phyloP scores from a whole-genome alignment of 345 rosid species.

The Durio zibethinus region DNA sequence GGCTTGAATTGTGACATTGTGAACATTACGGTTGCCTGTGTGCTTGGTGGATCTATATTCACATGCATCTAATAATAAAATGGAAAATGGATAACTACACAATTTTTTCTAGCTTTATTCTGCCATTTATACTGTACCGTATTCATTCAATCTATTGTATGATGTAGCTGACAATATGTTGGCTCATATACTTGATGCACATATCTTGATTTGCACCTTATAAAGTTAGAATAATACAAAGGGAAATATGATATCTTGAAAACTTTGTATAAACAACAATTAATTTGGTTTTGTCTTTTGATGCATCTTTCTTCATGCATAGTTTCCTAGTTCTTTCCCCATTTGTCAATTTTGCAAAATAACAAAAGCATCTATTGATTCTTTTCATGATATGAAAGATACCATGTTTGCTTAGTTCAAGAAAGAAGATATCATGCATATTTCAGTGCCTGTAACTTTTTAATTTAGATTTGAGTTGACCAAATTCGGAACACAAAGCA shows the following conservation, averaged over 20 bases:
- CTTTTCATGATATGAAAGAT: neutral
- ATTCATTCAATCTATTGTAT: neutral
- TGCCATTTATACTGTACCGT: neutral
- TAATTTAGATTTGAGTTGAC: neutral
- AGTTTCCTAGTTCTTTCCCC: neutral
- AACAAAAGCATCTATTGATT: neutral
- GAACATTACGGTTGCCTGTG: neutral
- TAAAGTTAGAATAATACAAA: neutral
- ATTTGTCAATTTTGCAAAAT: neutral
- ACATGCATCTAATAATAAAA: neutral
- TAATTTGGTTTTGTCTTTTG: neutral
- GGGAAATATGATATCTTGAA: neutral
- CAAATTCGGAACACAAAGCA: neutral
- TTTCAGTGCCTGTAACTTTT: neutral
- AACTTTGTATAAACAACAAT: neutral
- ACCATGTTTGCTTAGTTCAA: neutral
- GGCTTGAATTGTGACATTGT: neutral
- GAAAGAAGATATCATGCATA: neutral
- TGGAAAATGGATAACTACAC: neutral
- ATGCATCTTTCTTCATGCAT: slow-evolving; percentile 1
- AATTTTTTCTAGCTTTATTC: neutral
- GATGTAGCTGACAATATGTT: neutral
- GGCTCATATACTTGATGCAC: neutral
- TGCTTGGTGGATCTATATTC: neutral
- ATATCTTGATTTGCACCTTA: slow-evolving; percentile 7